These are phyloP conservation scores for Daedaleopsis sinensis DNA, from an alignment of 768 basidiomycete species.

Conservation along the genomic window DNA sequence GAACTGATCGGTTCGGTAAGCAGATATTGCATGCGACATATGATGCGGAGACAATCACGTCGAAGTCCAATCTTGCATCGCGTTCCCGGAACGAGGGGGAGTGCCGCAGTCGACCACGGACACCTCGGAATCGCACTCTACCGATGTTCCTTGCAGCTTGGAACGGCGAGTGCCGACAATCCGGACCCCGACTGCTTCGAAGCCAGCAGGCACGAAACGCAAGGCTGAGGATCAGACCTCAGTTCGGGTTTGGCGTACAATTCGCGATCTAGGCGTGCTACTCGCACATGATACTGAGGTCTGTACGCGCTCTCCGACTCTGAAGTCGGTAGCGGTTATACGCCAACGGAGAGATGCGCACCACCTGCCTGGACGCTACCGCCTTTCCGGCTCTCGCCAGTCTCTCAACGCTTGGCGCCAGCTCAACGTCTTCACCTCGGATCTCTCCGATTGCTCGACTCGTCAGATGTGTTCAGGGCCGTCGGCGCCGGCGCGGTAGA, in stretches of 20 bases:
- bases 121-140: slow-evolving; percentile 64
- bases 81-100: slow-evolving; percentile 65
- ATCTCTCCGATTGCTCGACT: no score
- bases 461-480: no score
- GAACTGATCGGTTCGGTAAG: slow-evolving; percentile 4
- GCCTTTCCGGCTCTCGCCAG: no score
- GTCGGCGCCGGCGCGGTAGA: no score
- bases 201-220: slow-evolving; percentile 67
- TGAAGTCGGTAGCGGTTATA: no score
- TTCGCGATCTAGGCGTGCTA: no score
- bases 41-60: slow-evolving; percentile 76
- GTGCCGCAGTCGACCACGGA: slow-evolving; percentile 69
- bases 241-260: slow-evolving; percentile 19
- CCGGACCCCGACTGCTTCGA: slow-evolving; percentile 54
- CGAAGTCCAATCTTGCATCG: slow-evolving; percentile 65
- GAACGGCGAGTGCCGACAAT: slow-evolving; percentile 20
- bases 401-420: no score
- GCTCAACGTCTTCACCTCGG: no score
- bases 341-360: no score
- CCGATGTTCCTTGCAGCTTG: slow-evolving; percentile 30
- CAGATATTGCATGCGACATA: slow-evolving; percentile 96
- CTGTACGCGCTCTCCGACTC: no score
- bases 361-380: no score
- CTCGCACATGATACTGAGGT: no score
- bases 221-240: slow-evolving; percentile 59